phyloP scores from a whole-genome alignment of 148 eudicot genomes.

The Rhododendron henanense region DNA sequence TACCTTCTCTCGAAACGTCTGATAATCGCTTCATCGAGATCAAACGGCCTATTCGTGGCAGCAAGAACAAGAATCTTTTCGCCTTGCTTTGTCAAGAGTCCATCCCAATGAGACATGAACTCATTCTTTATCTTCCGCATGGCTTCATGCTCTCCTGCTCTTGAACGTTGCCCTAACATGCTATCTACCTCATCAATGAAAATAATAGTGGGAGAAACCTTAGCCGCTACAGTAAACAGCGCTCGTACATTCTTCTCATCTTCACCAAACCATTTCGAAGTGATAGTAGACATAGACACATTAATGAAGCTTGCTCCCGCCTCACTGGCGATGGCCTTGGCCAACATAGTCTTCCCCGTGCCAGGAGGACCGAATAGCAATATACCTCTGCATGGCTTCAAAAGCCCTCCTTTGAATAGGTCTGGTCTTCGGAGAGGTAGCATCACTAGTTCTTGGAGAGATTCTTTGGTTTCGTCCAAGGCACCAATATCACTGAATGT shows the following conservation, averaged over 20 bases:
- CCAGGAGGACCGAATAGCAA: constrained; percentile 95
- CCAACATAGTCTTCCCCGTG: constrained; percentile 93
- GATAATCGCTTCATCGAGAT: constrained; percentile 97
- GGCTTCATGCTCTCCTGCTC: constrained; percentile 93
- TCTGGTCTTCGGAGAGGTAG: constrained; percentile 92
- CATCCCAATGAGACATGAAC: constrained; percentile 98
- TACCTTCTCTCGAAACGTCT: constrained; percentile 96
- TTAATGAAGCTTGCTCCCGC: constrained; percentile 97
- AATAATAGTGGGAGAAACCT: constrained; percentile 90
- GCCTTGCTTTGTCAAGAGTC: constrained; percentile 67
- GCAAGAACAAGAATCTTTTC: constrained; percentile 91
- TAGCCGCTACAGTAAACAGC: constrained; percentile 81
- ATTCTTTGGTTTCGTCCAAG: constrained; percentile 69
- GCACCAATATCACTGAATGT: constrained; percentile 89
- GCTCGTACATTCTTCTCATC: constrained; percentile 95
- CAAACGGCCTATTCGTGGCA: constrained; percentile 95
- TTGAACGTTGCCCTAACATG: constrained; percentile 86
- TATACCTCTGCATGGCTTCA: constrained; percentile 92
- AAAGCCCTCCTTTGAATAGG: constrained; percentile 76
- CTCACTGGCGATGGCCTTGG: constrained; percentile 92
- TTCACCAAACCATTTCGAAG: constrained; percentile 98
- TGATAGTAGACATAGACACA: constrained; percentile 91
- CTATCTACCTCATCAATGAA: constrained; percentile 97
- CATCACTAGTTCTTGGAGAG: constrained; percentile 88
- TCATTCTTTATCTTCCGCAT: constrained; percentile 96